Percentiles rank a stretch among this genome's conserved stretches.
These are phyloP conservation scores for Herpetomonas samuelpessoai DNA, from an alignment of 208 protist genomes.

Conservation along the genomic window DNA sequence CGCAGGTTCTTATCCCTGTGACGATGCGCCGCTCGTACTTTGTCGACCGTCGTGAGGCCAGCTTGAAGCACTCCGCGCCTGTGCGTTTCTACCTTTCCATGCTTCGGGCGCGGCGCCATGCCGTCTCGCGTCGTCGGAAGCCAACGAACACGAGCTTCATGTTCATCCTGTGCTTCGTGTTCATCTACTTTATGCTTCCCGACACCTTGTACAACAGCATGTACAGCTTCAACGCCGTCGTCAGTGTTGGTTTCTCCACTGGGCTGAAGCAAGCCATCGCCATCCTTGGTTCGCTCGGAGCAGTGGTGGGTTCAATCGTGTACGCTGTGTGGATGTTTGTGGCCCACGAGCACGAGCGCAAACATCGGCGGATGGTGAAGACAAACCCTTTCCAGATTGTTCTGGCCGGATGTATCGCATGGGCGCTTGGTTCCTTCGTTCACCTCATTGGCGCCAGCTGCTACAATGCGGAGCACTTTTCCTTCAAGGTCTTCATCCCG, in stretches of 20 bases:
- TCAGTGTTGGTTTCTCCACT: conserved; percentile 1
- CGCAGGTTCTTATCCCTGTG: conserved; percentile 18
- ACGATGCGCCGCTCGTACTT: conserved; percentile 22
- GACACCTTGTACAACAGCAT: conserved; percentile 20
- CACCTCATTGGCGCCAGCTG: conserved; percentile 24
- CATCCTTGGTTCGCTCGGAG: conserved; percentile 14
- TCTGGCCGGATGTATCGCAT: conserved; percentile 19
- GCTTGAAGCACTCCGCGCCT: conserved; percentile 7
- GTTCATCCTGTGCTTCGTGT: conserved; percentile 37
- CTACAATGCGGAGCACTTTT: conserved; percentile 18
- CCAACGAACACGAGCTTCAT: conserved; percentile 20
- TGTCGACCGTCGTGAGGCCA: conserved; percentile 11
- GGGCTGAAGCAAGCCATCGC: conserved; percentile 14
- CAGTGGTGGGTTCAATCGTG: conserved; percentile 17
- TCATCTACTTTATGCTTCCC: conserved; percentile 42
- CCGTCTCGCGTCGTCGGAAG: conserved; percentile 1
- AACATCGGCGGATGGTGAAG: background rate
- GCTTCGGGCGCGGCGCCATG: conserved; percentile 4
- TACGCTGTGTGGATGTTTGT: conserved; percentile 37
- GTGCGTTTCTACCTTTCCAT: conserved; percentile 10
- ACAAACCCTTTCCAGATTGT: conserved; percentile 27
- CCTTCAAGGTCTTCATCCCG: conserved; percentile 26
- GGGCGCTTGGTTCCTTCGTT: conserved; percentile 26
- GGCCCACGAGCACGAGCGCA: conserved; percentile 15
- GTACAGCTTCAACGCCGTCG: conserved; percentile 12